phyloP scores from a whole-genome alignment of 768 basidiomycete species.

The Gautieria morchelliformis region DNA sequence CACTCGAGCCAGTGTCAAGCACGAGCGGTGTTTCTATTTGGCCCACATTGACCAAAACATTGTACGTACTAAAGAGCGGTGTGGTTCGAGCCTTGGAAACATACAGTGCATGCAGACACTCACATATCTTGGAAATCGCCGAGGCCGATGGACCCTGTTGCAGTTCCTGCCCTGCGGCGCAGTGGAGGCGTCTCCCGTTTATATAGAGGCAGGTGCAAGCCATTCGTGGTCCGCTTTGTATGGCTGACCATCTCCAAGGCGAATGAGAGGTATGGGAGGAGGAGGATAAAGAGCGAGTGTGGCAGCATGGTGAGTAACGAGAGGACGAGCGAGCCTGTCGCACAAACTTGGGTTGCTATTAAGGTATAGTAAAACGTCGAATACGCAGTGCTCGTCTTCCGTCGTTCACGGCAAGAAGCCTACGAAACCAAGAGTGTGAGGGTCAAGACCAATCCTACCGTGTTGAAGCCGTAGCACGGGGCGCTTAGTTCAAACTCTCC shows the following conservation, averaged over 20 bases:
- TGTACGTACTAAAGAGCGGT: slow-evolving; percentile 43
- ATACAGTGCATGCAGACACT: slow-evolving; percentile 15
- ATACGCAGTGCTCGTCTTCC: not conserved
- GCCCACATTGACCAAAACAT: slow-evolving; percentile 49
- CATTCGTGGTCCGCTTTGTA: not conserved
- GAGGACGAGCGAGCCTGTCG: slow-evolving; percentile 1
- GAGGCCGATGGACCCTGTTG: slow-evolving; percentile 37
- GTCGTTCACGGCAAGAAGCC: not conserved
- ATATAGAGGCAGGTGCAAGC: slow-evolving; percentile 1
- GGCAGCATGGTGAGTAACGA: not conserved
- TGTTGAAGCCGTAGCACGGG: too few relatives aligned
- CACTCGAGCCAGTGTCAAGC: slow-evolving; percentile 70
- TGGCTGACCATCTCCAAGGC: not conserved
- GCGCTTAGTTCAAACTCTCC: too few relatives aligned
- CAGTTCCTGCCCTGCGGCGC: not conserved
- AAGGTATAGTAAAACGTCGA: not conserved
- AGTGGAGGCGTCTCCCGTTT: not conserved
- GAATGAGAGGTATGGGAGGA: not conserved
- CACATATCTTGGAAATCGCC: slow-evolving; percentile 59
- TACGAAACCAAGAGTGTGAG: not conserved
- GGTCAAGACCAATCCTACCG: too few relatives aligned
- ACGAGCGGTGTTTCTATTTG: slow-evolving; percentile 43
- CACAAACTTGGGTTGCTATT: not conserved
- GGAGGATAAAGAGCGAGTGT: not conserved
- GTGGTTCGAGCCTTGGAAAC: not conserved